phyloP scores from a whole-genome alignment of 2,329 filamentous ascomycete genomes.

The Arthroderma sp. region DNA sequence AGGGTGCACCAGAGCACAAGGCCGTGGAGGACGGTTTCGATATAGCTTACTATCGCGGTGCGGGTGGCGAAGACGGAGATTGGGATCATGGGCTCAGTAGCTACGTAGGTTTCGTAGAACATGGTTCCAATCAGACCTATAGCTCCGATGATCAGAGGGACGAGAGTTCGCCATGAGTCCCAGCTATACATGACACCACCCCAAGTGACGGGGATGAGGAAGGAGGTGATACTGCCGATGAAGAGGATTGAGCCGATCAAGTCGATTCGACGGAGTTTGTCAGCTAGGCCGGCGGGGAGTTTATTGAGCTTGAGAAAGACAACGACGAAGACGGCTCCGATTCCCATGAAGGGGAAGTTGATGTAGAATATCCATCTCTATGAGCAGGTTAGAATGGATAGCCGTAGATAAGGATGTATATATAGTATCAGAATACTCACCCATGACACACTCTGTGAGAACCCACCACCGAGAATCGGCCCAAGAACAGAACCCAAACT shows the following conservation, averaged over 20 bases:
- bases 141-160: conserved; percentile 46
- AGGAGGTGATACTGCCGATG: conserved; percentile 43
- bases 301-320: conserved; percentile 43
- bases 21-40: conserved; percentile 45
- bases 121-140: conserved; percentile 40
- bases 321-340: conserved; percentile 36
- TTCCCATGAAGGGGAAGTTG: conserved; percentile 44
- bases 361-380: conserved; percentile 54
- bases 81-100: conserved; percentile 39
- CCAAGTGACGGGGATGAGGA: conserved; percentile 51
- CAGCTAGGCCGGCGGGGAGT: conserved; percentile 32
- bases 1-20: conserved; percentile 35
- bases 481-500: conserved; percentile 27
- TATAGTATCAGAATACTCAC: conserved; percentile 16
- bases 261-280: conserved; percentile 45
- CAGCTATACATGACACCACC: conserved; percentile 54
- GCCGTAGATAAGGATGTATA: too few species aligned
- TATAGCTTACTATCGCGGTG: conserved; percentile 36
- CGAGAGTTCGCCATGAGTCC: conserved; percentile 48
- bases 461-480: conserved; percentile 30
- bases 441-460: conserved; percentile 27
- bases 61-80: conserved; percentile 34
- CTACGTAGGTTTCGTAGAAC: conserved; percentile 41
- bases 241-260: conserved; percentile 52
- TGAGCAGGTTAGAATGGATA: neutral